Percentiles rank a stretch among this genome's conserved stretches.
Conservation (phyloP, 2,329 filamentous ascomycete genomes). For the Exophiala aquamarina region DNA sequence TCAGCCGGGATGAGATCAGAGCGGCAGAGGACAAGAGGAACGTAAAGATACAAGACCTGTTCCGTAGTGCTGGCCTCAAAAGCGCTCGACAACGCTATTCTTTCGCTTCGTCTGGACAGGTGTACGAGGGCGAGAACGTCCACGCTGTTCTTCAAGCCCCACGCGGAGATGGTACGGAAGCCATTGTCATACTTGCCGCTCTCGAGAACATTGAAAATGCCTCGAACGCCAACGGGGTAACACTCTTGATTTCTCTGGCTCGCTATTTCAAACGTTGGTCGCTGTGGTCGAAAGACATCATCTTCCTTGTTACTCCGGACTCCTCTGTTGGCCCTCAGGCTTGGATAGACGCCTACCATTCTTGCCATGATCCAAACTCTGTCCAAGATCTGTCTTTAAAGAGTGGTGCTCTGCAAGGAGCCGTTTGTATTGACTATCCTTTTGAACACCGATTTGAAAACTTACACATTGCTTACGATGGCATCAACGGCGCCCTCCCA, state of each 20-base stretch:
- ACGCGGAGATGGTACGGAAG: conserved; percentile 92
- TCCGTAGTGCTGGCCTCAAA: conserved; percentile 79
- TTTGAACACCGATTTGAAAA: conserved; percentile 81
- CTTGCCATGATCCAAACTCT: conserved; percentile 70
- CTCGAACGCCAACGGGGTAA: conserved; percentile 83
- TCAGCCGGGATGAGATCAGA: conserved; percentile 25
- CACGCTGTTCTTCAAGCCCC: conserved; percentile 94
- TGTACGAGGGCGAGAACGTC: conserved; percentile 78
- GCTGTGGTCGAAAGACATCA: conserved; percentile 98
- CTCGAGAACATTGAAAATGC: conserved; percentile 80
- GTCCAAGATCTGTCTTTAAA: conserved; percentile 82
- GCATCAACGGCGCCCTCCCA: conserved; percentile 90
- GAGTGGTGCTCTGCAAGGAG: conserved; percentile 88
- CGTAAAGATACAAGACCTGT: conserved; percentile 70
- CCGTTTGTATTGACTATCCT: conserved; percentile 89
- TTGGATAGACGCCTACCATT: conserved; percentile 97
- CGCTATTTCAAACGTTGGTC: conserved; percentile 98
- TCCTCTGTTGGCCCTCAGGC: conserved; percentile 88
- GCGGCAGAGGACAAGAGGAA: conserved; percentile 29
- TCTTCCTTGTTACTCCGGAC: conserved; percentile 84
- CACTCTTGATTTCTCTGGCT: conserved; percentile 79
- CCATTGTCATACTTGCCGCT: conserved; percentile 86
- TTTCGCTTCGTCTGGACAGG: conserved; percentile 74
- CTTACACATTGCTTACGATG: conserved; percentile 90
- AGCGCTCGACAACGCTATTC: conserved; percentile 84